Percentiles rank a stretch among this genome's conserved stretches.
Conservation (phyloP, 345 rosid species). For the Geranium rotundifolium region DNA sequence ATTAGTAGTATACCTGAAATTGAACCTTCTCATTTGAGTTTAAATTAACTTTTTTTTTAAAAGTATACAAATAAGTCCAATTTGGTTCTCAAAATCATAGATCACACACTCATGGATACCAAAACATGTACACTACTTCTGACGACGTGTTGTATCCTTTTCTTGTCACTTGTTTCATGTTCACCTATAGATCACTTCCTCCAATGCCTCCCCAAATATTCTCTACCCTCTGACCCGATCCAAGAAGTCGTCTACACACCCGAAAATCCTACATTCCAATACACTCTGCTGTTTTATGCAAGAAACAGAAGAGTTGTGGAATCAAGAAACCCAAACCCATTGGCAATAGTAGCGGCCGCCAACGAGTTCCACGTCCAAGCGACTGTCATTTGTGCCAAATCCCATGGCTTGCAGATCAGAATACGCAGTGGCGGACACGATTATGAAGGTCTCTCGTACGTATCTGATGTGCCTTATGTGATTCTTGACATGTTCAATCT, state of each 20-base stretch:
- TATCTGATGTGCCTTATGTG: conserved; percentile 16
- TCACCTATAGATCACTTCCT: conserved; percentile 1
- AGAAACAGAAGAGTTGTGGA: conserved; percentile 14
- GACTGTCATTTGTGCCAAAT: conserved; percentile 11
- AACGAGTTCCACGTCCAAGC: conserved; percentile 24
- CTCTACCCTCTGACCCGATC: conserved; percentile 8
- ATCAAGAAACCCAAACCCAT: conserved; percentile 18
- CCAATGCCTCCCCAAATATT: conserved; percentile 8
- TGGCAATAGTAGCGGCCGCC: conserved; percentile 15
- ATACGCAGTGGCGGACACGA: conserved; percentile 33
- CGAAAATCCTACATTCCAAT: conserved; percentile 7
- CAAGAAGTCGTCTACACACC: conserved; percentile 7
- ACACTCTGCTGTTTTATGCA: conserved; percentile 10
- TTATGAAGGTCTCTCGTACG: conserved; percentile 27
- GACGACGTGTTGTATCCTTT: neutral
- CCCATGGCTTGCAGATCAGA: conserved; percentile 8
- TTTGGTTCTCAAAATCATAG: too few relatives aligned
- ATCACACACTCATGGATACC: too few relatives aligned
- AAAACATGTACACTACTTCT: too few relatives aligned
- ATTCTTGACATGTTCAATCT: conserved; percentile 22
- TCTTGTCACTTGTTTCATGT: neutral
- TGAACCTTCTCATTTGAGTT: too few relatives aligned
- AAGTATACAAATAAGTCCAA: too few relatives aligned
- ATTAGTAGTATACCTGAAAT: too few relatives aligned
- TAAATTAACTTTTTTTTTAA: too few relatives aligned